Evolutionary conservation across 805 yeast genomes (phyloP), one percentile per base, ranked within the genome.

Genomic region (Starmerella stigmatis): DNA sequence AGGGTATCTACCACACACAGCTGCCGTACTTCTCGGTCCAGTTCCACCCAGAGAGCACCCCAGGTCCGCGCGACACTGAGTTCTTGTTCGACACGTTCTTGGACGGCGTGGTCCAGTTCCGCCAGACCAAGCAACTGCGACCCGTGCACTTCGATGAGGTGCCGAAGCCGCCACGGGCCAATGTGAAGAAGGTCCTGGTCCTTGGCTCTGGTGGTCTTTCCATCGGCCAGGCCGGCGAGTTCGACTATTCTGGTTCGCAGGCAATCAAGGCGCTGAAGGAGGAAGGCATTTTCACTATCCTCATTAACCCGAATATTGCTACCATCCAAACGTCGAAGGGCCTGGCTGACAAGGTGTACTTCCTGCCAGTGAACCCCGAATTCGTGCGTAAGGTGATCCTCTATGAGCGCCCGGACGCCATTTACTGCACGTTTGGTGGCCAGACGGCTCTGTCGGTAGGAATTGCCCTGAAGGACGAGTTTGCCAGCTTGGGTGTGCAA

Each of bases 161-260:
- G 27, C 53, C 57, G 23, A 50, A 47, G 47, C 59, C 60, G 5
- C 48, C 35, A 36, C 55, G 57, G 58, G 82, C 78, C 32, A 72
- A 81, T 47, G 94, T 81, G 57, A 86, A 86, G 74, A 92, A 92
- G 69, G 95, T 86, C 41, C 75, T 86, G 55, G 89, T 86, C 47
- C 75, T 92, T 60, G 98, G 98, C 60, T 88, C 96, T 43, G 98
- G 98, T 72, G 98, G 98, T 64, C 73, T 92, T 59, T 84, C 95
- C 46, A 92, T 92, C 63, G 98, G 98, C 55, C 98, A 92, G 72
- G 98, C 98, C 53, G 98, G 98, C 67, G 98, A 92, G 69, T 92
- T 92, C 61, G 98, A 92, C 66, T 92, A 92, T 70, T 86, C 96
- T 37, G 98, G 98, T 61, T 86, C 96, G 45, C 98, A 92, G 70